Base-by-base conservation (phyloP, 75 land plant genomes). In the Adiantum capillusveneris region DNA sequence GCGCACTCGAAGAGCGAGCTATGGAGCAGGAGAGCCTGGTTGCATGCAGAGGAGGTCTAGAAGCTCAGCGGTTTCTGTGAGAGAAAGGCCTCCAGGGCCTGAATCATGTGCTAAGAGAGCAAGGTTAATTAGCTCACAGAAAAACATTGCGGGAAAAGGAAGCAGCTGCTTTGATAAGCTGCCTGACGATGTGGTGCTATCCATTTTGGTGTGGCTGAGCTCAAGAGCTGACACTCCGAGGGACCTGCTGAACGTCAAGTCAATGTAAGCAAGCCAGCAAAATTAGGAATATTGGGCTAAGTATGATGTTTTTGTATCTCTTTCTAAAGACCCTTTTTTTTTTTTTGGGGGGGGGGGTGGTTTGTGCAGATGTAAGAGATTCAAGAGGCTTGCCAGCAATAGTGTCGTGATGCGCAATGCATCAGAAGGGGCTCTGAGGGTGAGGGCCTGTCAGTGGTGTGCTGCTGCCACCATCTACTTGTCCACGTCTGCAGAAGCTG, bases 381-480 rank as follows among this genome's bases (percentile, higher is more conserved):
- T 85, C 34, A 60, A 72, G 43, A 58, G 48, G 11, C 48, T 79
- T 20, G 87, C 75, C 21, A 31, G 68, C 22, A 39, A 71, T 46
- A 64, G 78, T 1, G 25, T 65, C 36, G 90, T 86, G n/a, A 39
- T 86, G 26, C 9, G 62, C 11, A 69, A 59, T 17, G 78, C 79
- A 0, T 62, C 70, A 0, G 22, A 55, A 0, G 63, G 45, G 14
- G 36, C 65, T 25, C 53, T 84, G 37, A 59, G 69, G 20, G 62
- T 84, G 18, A 65, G 42, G 24, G 84, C 90, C 11, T 57, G 55
- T 9, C 58, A 65, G 43, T 86, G 90, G 88, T 82, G 69, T 11
- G 84, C 83, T 0, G 79, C 66, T 0, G 58, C 90, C 18, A 75
- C 70, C 62, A 66, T 75, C 19, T 86, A 82, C 53, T 44, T 85